Conservation (phyloP, 345 rosid genomes). For the Eucalyptus decipiens region DNA sequence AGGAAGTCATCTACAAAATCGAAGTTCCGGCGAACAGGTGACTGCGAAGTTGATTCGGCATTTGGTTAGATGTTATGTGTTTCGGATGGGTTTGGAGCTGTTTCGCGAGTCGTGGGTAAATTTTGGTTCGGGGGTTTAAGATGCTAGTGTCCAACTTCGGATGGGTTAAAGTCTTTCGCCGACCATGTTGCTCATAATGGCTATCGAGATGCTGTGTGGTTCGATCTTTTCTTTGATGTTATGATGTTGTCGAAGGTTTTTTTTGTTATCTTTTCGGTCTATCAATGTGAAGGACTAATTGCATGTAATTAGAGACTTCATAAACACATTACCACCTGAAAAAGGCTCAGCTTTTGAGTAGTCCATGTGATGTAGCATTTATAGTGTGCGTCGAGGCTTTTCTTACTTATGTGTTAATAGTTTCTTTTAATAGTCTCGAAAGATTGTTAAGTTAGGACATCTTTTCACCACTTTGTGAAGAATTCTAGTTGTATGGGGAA, state of each 20-base stretch:
- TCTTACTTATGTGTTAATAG: neutral
- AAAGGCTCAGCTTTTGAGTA: neutral
- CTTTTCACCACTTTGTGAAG: neutral
- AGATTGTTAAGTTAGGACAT: neutral
- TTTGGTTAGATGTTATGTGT: neutral
- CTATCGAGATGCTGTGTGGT: neutral
- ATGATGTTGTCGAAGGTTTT: neutral
- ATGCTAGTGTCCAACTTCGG: neutral
- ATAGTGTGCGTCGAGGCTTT: neutral
- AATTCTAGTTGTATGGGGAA: neutral
- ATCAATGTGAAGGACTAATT: neutral
- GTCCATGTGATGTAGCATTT: neutral
- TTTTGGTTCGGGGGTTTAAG: neutral
- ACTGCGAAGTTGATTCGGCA: neutral
- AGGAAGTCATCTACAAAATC: slow-evolving; percentile 69
- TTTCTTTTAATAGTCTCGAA: neutral
- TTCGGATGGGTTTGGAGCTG: neutral
- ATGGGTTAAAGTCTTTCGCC: neutral
- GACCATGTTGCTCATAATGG: neutral
- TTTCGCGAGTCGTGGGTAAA: neutral
- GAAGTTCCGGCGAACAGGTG: slow-evolving; percentile 83
- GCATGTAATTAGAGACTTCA: neutral
- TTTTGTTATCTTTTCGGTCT: neutral
- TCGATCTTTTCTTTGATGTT: neutral
- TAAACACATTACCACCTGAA: neutral